phyloP scores from a whole-genome alignment of 31 red algal genomes.

The Pterothamnion heteromorphum region DNA sequence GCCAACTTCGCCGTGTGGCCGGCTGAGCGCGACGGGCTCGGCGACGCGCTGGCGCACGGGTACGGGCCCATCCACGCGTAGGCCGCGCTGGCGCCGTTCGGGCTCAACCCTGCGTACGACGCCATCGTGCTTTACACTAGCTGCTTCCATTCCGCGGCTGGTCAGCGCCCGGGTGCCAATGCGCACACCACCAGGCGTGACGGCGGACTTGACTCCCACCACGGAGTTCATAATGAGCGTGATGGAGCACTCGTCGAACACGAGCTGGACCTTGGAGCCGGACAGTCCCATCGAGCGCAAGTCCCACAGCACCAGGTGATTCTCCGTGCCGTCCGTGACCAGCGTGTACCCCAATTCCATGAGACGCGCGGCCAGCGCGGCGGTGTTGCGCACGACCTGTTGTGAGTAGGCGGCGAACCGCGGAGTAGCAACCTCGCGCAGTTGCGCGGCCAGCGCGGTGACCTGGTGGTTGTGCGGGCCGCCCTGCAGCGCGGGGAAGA shows the following conservation, averaged over 20 bases:
- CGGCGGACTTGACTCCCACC: constrained; percentile 77
- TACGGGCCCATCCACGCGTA: no score
- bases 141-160: constrained; percentile 64
- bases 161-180: constrained; percentile 98
- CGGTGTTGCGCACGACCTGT: constrained; percentile 77
- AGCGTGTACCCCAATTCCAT: constrained; percentile 72
- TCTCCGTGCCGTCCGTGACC: constrained; percentile 94
- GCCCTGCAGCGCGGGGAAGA: constrained; percentile 94
- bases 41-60: no score
- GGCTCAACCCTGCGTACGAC: no score
- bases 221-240: constrained; percentile 99
- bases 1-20: no score
- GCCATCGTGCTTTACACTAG: not conserved
- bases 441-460: constrained; percentile 70
- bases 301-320: constrained; percentile 97
- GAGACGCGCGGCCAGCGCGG: constrained; percentile 64
- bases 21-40: no score
- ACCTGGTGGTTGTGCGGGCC: constrained; percentile 99
- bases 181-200: constrained; percentile 90
- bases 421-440: constrained; percentile 83
- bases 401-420: constrained; percentile 81
- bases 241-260: constrained; percentile 84
- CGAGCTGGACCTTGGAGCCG: constrained; percentile 87
- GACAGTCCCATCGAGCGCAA: constrained; percentile 63
- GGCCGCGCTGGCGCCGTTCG: no score